phyloP scores from a whole-genome alignment of 371 early-diverging fungal genomes.

The Haplosporangium sp. region DNA sequence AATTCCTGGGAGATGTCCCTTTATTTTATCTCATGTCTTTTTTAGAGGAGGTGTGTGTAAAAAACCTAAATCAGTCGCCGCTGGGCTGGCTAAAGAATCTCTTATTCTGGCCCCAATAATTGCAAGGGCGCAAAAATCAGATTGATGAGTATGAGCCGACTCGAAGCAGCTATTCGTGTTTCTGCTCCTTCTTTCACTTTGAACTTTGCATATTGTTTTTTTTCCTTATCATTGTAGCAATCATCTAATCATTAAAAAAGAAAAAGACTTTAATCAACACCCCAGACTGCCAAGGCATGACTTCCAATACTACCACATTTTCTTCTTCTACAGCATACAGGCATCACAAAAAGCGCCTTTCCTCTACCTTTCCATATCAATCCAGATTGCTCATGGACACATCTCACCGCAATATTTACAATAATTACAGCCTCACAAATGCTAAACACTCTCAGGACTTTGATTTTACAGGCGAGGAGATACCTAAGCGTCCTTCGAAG shows the following conservation, averaged over 20 bases:
- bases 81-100: not conserved
- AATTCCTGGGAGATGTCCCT: slow-evolving; percentile 11
- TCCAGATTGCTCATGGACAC: slow-evolving; percentile 8
- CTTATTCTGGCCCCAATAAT: not conserved
- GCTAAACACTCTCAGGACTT: not conserved
- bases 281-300: slow-evolving; percentile 5
- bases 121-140: not conserved
- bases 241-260: not conserved
- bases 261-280: not conserved
- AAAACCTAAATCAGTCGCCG: not conserved
- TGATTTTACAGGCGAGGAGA: not conserved
- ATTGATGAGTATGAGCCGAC: not conserved
- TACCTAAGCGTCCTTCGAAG: slow-evolving; percentile 11
- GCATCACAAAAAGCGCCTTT: slow-evolving; percentile 28
- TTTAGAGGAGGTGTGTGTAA: slow-evolving; percentile 15
- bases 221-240: not conserved
- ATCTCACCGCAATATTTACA: not conserved
- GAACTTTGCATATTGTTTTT: not conserved
- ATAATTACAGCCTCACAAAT: not conserved
- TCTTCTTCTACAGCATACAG: slow-evolving; percentile 7
- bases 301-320: not conserved
- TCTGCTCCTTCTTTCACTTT: not conserved
- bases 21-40: slow-evolving; percentile 9
- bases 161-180: not conserved
- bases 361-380: slow-evolving; percentile 12